Base-by-base conservation (phyloP, 306 rosid genomes). In the Trichosanthes cucumerina region DNA sequence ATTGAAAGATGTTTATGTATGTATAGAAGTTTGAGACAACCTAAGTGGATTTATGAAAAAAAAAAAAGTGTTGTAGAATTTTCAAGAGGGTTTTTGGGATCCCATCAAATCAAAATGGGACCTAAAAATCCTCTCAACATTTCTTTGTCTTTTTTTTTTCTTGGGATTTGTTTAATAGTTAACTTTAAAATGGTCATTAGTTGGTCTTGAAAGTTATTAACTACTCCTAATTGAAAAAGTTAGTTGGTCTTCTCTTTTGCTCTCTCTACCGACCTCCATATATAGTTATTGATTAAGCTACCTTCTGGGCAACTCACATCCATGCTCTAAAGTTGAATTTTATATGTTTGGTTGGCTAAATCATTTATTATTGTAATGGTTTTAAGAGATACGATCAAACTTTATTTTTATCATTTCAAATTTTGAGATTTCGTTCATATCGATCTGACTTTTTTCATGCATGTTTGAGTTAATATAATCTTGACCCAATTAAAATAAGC, bases 31-130 rank as follows among this genome's bases (percentile, higher is more conserved):
- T 69, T n/a, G 52, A 21, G 75, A 69, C 54, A 69, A 64, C 43
- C 70, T 63, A 7, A 10, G 70, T 63, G 70, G 70, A 21, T 21
- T 60, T 28, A 18, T 1, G 18, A 7, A 23, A 58, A 24, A 58
- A 9, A 7, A 58, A 23, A 9, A 3, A 19, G 26, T 43, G 58
- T 39, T 18, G 38, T 19, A 36, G 43, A 18, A 78, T 79, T 66
- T 75, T 69, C 47, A 66, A 76, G 13, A 36, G 9, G 13, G 6
- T 66, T 52, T 52, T 52, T 73, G 41, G 81, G 78, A 50, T 83
- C 43, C 72, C 81, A 77, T 74, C 14, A 49, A 79, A 82, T 79
- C 84, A 82, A 79, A 46, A 13, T 71, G 81, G 86, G 87, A 2
- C 84, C 79, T 6, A 10, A 77, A 49, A 24, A 49, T 41, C 62